These are phyloP conservation scores for Globisporangium perplexum DNA, from an alignment of 352 stramenopile genomes.

Conservation along the genomic window DNA sequence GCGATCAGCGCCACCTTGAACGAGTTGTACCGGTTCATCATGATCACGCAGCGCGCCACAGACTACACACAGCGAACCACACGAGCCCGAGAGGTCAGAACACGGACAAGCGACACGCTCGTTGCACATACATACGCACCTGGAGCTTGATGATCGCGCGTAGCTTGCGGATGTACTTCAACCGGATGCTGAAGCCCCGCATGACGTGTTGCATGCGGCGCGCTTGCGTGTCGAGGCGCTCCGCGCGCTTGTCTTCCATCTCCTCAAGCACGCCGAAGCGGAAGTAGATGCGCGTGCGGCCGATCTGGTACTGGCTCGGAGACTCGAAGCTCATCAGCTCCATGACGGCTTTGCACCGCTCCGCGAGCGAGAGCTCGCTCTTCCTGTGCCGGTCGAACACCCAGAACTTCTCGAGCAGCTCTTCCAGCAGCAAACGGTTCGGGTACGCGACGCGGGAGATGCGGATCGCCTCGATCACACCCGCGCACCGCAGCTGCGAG, in stretches of 20 bases:
- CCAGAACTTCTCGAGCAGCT: slow-evolving; percentile 82
- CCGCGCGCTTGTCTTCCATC: slow-evolving; percentile 80
- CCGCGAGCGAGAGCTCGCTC: slow-evolving; percentile 75
- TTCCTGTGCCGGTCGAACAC: slow-evolving; percentile 62
- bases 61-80: slow-evolving; percentile 20
- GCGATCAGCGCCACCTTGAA: slow-evolving; percentile 61
- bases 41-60: slow-evolving; percentile 73
- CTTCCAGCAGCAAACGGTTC: slow-evolving; percentile 91
- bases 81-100: not conserved
- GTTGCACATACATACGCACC: slow-evolving; percentile 9
- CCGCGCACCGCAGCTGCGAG: slow-evolving; percentile 96
- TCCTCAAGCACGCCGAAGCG: slow-evolving; percentile 80
- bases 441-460: slow-evolving; percentile 98
- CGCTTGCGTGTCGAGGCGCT: slow-evolving; percentile 79
- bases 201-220: slow-evolving; percentile 77
- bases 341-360: slow-evolving; percentile 54
- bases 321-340: slow-evolving; percentile 32
- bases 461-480: slow-evolving; percentile 98
- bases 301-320: slow-evolving; percentile 83
- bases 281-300: slow-evolving; percentile 86
- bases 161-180: slow-evolving; percentile 73
- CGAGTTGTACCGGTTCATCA: slow-evolving; percentile 83
- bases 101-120: not conserved
- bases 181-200: slow-evolving; percentile 63
- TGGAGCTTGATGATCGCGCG: slow-evolving; percentile 80